Base-by-base conservation (phyloP, 176 grass and related monocot genomes). In the Rhynchospora pubera region DNA sequence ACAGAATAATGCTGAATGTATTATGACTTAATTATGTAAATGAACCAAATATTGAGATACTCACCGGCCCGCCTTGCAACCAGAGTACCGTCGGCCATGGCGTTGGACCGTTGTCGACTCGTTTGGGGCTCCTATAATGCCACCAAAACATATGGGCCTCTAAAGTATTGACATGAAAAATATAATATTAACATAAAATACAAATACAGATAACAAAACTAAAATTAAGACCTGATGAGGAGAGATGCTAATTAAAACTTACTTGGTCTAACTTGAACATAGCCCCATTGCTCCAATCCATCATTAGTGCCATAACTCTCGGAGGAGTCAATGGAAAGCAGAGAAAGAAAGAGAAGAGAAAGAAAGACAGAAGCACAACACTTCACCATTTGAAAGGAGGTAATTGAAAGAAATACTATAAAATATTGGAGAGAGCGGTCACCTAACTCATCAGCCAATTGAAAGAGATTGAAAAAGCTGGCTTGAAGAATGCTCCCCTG, bases 81-180 rank as follows among this genome's bases (percentile, higher is more conserved):
- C 94, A 97, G 30, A 97, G 90, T 24, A 97, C 60, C 0, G 87
- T 89, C 16, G 92, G 90, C 94, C 91, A 94, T 43, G 90, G 91
- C 9, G 76, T 84, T 0, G 28, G 15, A 18, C 83, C 85, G 24
- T 80, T 65, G 1, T 83, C 52, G 15, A 87, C 62, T 44, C 87
- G 76, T 73, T 87, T 60, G 0, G 92, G 87, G 53, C 94, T 97
- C 83, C 79, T 91, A 79, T 97, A 97, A 69, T 87, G 86, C 92
- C 92, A 94, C 94, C 92, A 97, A 82, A 97, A 97, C 47, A 97
- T 88, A 82, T 97, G 88, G 11, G 92, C 94, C 77, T 84, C 94
- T 97, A 83, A 79, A 83, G 53, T 45, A 7, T 15, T 1, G 9
- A 70, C 9, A 16, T 24, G 24, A 15, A 42, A 75, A 15, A 16